These are phyloP conservation scores for Aspergillus calidoustus DNA, from an alignment of 2,329 filamentous ascomycete species.

Conservation along the genomic window DNA sequence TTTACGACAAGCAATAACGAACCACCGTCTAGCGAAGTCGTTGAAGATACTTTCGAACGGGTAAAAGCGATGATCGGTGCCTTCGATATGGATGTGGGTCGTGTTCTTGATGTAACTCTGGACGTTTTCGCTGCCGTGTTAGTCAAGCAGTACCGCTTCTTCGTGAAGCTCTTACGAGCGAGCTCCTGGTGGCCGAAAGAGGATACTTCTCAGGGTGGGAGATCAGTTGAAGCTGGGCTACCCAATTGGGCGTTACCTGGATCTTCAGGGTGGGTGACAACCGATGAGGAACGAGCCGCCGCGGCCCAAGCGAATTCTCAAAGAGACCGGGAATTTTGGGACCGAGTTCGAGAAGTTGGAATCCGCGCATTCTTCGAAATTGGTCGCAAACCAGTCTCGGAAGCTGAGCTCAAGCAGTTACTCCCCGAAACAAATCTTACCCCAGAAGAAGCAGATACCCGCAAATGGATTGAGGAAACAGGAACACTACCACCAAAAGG, in stretches of 20 bases:
- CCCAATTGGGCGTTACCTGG: slow-evolving; percentile 83
- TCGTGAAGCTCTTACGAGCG: slow-evolving; percentile 85
- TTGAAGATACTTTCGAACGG: slow-evolving; percentile 84
- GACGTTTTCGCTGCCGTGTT: slow-evolving; percentile 94
- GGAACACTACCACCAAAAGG: slow-evolving; percentile 81
- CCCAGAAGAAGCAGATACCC: slow-evolving; percentile 61
- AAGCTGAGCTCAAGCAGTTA: slow-evolving; percentile 58
- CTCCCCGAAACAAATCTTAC: slow-evolving; percentile 45
- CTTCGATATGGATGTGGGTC: slow-evolving; percentile 94
- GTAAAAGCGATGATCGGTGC: slow-evolving; percentile 95
- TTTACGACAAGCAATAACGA: slow-evolving; percentile 83
- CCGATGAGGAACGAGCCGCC: slow-evolving; percentile 69
- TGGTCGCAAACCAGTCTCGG: slow-evolving; percentile 70
- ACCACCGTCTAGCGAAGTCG: slow-evolving; percentile 73
- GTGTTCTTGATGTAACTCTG: slow-evolving; percentile 90
- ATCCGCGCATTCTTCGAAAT: slow-evolving; percentile 89
- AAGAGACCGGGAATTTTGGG: slow-evolving; percentile 81
- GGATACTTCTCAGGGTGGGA: slow-evolving; percentile 52
- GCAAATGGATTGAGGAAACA: slow-evolving; percentile 79
- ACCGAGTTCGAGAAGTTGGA: slow-evolving; percentile 73
- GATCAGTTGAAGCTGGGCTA: slow-evolving; percentile 61
- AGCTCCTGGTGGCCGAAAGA: slow-evolving; percentile 96
- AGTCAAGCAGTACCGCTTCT: slow-evolving; percentile 91
- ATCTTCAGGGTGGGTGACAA: slow-evolving; percentile 65
- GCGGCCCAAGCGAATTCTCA: slow-evolving; percentile 61